Conservation (phyloP, 306 rosid genomes). For the Oxytropis ochrocephala region DNA sequence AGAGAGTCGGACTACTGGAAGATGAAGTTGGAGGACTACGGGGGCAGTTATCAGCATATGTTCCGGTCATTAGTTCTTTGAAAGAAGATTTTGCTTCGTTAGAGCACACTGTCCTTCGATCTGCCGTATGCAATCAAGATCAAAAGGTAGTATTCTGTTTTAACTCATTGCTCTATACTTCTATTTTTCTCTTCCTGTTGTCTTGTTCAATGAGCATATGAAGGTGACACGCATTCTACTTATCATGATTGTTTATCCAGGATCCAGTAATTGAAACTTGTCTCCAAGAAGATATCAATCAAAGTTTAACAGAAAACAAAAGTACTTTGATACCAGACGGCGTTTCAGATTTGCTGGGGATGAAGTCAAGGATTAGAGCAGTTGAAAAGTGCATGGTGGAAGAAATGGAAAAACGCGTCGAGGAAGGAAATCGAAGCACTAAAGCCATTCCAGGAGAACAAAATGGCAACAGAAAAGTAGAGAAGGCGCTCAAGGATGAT, state of each 20-base stretch:
- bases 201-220: background rate
- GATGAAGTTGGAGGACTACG: slow-evolving; percentile 62
- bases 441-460: slow-evolving; percentile 21
- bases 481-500: slow-evolving; percentile 24
- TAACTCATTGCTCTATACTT: background rate
- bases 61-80: slow-evolving; percentile 68
- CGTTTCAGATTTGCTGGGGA: slow-evolving; percentile 54
- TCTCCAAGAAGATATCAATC: slow-evolving; percentile 31
- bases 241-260: slow-evolving; percentile 38
- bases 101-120: slow-evolving; percentile 45
- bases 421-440: slow-evolving; percentile 22
- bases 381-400: slow-evolving; percentile 50
- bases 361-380: slow-evolving; percentile 53
- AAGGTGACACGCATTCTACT: slow-evolving; percentile 1
- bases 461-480: slow-evolving; percentile 27
- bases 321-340: slow-evolving; percentile 32
- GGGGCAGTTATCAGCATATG: slow-evolving; percentile 59
- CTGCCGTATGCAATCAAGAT: slow-evolving; percentile 17
- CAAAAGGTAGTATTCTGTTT: slow-evolving; percentile 43
- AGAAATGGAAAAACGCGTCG: slow-evolving; percentile 44
- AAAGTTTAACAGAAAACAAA: slow-evolving; percentile 21
- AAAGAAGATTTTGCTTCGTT: slow-evolving; percentile 69
- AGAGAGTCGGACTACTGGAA: slow-evolving; percentile 50
- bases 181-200: background rate
- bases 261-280: slow-evolving; percentile 29